These are phyloP conservation scores for Malassezia japonica DNA, from an alignment of 1,284 basidiomycete genomes.

Conservation along the genomic window DNA sequence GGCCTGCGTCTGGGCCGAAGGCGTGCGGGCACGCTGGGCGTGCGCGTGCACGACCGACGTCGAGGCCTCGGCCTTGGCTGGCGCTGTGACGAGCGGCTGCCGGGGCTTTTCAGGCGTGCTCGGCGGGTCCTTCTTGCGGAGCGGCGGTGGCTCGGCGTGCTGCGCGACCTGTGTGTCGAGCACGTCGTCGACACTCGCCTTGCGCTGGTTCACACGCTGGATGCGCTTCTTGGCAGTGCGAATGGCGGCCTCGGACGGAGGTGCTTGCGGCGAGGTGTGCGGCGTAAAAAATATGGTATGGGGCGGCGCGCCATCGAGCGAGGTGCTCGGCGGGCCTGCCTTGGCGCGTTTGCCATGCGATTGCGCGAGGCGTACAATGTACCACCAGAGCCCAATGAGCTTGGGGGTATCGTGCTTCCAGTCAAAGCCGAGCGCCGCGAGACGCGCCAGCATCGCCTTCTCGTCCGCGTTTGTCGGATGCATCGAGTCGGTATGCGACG, in stretches of 20 bases:
- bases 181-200: background rate
- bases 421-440: constrained; percentile 2
- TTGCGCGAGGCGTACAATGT: background rate
- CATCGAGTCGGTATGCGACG: background rate
- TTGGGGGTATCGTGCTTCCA: background rate
- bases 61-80: background rate
- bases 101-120: background rate
- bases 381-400: constrained; percentile 15
- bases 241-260: background rate
- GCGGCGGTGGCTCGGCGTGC: too few relatives aligned
- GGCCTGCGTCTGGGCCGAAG: background rate
- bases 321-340: constrained; percentile 56
- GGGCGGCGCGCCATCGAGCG: constrained; percentile 69
- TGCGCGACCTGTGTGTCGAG: too few relatives aligned
- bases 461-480: background rate
- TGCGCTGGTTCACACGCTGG: background rate
- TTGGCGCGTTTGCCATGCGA: background rate
- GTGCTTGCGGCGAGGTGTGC: constrained; percentile 5
- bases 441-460: background rate
- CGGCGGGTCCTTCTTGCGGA: too few relatives aligned
- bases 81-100: background rate
- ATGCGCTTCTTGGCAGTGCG: background rate
- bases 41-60: constrained; percentile 6
- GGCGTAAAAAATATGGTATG: constrained; percentile 82
- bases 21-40: background rate